phyloP scores from a whole-genome alignment of 331 rosid species.

The Erythrophleum ivorense region DNA sequence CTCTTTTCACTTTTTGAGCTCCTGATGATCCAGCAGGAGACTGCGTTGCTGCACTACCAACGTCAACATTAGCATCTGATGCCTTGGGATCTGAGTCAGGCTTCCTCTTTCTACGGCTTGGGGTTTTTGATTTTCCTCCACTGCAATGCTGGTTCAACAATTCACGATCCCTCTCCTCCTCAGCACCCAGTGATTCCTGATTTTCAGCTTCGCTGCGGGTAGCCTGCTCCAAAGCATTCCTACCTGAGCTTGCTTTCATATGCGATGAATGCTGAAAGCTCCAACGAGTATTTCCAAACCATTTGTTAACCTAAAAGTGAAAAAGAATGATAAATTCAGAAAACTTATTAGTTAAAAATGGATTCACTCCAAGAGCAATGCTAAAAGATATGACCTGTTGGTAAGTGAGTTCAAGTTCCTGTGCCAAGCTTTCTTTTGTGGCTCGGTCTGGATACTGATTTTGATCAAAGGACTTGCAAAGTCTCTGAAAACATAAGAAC shows the following conservation, averaged over 20 bases:
- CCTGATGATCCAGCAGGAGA: slow-evolving; percentile 42
- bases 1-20: slow-evolving; percentile 41
- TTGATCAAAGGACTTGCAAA: slow-evolving; percentile 69
- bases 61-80: slow-evolving; percentile 35
- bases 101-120: slow-evolving; percentile 64
- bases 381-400: slow-evolving; percentile 63
- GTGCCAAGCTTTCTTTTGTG: slow-evolving; percentile 78
- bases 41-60: slow-evolving; percentile 29
- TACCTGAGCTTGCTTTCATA: slow-evolving; percentile 36
- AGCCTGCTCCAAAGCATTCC: slow-evolving; percentile 46
- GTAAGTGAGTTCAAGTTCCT: slow-evolving; percentile 70
- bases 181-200: slow-evolving; percentile 33
- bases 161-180: slow-evolving; percentile 36
- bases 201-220: slow-evolving; percentile 35
- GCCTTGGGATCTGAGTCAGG: slow-evolving; percentile 50
- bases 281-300: slow-evolving; percentile 87
- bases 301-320: slow-evolving; percentile 74
- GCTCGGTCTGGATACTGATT: slow-evolving; percentile 80
- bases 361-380: slow-evolving; percentile 17
- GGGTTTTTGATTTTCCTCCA: slow-evolving; percentile 45
- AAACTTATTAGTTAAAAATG: neutral
- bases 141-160: slow-evolving; percentile 38
- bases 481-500: slow-evolving; percentile 65
- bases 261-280: slow-evolving; percentile 55
- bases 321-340: slow-evolving; percentile 3